Percentiles rank a stretch among this genome's conserved stretches.
Evolutionary conservation across 108 stramenopile species (phyloP).

Genomic region (Cyclotella cryptica): DNA sequence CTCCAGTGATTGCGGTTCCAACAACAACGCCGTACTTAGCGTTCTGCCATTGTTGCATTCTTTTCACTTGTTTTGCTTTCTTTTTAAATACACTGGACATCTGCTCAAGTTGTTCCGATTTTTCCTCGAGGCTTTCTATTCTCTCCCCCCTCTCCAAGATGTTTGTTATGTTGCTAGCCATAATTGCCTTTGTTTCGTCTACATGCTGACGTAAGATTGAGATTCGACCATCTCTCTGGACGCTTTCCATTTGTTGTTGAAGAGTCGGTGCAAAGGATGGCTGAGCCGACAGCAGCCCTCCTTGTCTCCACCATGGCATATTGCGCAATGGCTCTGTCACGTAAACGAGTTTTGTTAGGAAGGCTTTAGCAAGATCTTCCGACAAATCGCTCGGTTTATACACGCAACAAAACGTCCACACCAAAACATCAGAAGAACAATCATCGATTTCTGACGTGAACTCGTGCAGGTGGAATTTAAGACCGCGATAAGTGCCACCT

Average conservation of each 20-base stretch:
- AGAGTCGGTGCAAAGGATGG: conserved; percentile 70
- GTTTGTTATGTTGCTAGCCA: conserved; percentile 66
- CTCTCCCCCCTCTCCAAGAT: conserved; percentile 64
- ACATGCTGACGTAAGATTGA: conserved; percentile 58
- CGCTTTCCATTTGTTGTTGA: conserved; percentile 72
- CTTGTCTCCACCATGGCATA: conserved; percentile 58
- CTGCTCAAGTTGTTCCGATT: conserved; percentile 23
- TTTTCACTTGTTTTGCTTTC: conserved; percentile 53
- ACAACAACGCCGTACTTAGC: conserved; percentile 76
- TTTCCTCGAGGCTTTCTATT: conserved; percentile 9
- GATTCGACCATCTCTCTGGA: conserved; percentile 54
- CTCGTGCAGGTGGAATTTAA: conserved; percentile 79
- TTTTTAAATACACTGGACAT: conserved; percentile 74
- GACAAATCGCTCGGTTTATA: conserved; percentile 50
- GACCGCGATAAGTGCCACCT: conserved; percentile 27
- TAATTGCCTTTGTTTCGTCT: conserved; percentile 62
- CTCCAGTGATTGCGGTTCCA: conserved; percentile 73
- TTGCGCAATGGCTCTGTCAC: conserved; percentile 64
- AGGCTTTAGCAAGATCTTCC: conserved; percentile 53
- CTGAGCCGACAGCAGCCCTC: conserved; percentile 56
- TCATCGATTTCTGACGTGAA: conserved; percentile 13
- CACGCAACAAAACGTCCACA: conserved; percentile 72
- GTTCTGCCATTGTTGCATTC: conserved; percentile 71
- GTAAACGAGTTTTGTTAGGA: conserved; percentile 69
- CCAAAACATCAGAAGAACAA: conserved; percentile 27